These are phyloP conservation scores for Aspergillus caelatus DNA, from an alignment of 2,329 filamentous ascomycete species.

Conservation along the genomic window DNA sequence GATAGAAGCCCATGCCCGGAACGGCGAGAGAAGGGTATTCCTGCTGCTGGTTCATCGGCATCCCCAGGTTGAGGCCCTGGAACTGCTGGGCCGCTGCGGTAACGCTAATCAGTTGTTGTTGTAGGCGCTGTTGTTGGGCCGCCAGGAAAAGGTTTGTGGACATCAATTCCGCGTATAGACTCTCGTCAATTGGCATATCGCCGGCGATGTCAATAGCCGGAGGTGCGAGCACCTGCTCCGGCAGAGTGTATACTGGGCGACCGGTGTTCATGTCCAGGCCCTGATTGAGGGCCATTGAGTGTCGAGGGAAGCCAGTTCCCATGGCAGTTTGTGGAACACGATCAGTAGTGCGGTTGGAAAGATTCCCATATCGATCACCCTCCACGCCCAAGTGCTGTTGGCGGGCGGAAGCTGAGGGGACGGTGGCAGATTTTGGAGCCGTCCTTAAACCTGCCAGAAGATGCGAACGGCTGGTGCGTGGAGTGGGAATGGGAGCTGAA, in stretches of 20 bases:
- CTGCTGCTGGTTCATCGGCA: slow-evolving; percentile 48
- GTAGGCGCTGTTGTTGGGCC: slow-evolving; percentile 90
- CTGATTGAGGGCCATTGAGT: slow-evolving; percentile 40
- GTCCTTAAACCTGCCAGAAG: slow-evolving; percentile 91
- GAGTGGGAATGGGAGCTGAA: slow-evolving; percentile 73
- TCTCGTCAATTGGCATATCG: slow-evolving; percentile 79
- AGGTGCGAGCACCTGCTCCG: slow-evolving; percentile 74
- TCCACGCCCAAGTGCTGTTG: slow-evolving; percentile 56
- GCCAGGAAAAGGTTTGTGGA: slow-evolving; percentile 90
- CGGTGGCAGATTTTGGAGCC: slow-evolving; percentile 81
- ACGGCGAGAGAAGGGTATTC: slow-evolving; percentile 56
- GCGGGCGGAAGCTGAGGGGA: slow-evolving; percentile 67
- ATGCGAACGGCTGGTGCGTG: slow-evolving; percentile 91
- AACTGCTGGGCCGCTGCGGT: slow-evolving; percentile 83
- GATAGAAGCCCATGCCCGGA: slow-evolving; percentile 61
- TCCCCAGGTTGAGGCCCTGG: slow-evolving; percentile 71
- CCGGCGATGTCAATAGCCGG: slow-evolving; percentile 73
- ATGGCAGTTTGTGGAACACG: slow-evolving; percentile 63
- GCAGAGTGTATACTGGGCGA: slow-evolving; percentile 65
- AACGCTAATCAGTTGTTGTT: slow-evolving; percentile 86
- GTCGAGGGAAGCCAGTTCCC: slow-evolving; percentile 55
- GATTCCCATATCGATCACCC: slow-evolving; percentile 50
- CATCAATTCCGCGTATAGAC: slow-evolving; percentile 82
- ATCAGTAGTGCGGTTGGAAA: slow-evolving; percentile 46
- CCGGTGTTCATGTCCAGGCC: slow-evolving; percentile 45